Evolutionary conservation across 2,329 filamentous ascomycete genomes (phyloP), one percentile per base, ranked within the genome.

Genomic region (Paramyrothecium roridum): DNA sequence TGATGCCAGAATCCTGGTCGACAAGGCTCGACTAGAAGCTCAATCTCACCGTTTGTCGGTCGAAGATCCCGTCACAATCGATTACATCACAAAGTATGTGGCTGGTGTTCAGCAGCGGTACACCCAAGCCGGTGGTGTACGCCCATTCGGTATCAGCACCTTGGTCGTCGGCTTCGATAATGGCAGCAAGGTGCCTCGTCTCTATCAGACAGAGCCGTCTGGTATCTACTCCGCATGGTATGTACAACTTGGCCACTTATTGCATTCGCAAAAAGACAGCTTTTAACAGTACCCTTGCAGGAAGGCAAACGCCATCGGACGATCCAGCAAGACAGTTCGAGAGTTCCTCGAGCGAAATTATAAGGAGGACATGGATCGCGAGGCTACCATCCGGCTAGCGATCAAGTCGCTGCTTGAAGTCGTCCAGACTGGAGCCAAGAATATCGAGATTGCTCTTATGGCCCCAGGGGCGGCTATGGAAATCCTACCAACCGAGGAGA

Each of bases 1-100:
- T 73, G 95, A 99, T 77, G 95, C 96, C 67, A 87, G 95, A 71
- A 99, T 99, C 72, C 84, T 99, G 61, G 90, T 99, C 72, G 96
- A 99, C 84, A 98, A 97, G 81, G 95, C 96, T 57, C 88, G 96
- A 66, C 80, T 98, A 76, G 95, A 99, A 80, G 93, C 95, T 50
- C 95, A 99, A 78, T 96, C 92, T 65, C 95, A 99, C 80, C 89
- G 95, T 61, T 81, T 99, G 66, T 98, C 95, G 4, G 92, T 99
- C 56, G 95, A 99, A 74, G 96, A 99, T 72, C 93, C 95, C 54
- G 91, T 96, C 63, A 93, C 91, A 59, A 96, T 99, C 75, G 95
- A 99, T 79, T 99, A 99, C 82, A 97, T 99, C 71, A 98, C 95
- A 69, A 98, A 99, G 81, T 96, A 98, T 70, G 89, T 99, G 61